These are phyloP conservation scores for Tripterygium wilfordii DNA, from an alignment of 177 flowering plant genomes.

Conservation along the genomic window DNA sequence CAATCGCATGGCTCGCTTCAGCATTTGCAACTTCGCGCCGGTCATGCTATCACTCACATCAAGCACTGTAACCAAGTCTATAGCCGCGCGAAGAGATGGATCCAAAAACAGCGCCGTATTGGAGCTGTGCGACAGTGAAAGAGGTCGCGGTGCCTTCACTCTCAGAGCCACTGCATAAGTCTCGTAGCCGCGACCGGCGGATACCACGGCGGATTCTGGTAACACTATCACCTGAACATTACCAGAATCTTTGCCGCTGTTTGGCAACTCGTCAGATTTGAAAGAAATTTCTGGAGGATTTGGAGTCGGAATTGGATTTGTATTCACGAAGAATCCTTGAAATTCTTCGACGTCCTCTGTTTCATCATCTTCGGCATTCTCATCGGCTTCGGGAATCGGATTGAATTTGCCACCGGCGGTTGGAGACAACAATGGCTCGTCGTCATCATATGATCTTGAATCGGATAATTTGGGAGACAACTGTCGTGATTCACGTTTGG, in stretches of 20 bases:
- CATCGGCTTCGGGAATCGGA: slow-evolving; percentile 66
- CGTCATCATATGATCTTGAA: slow-evolving; percentile 55
- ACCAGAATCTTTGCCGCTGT: slow-evolving; percentile 6
- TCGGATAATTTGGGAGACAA: not conserved
- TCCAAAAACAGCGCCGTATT: slow-evolving; percentile 12
- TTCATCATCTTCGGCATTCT: slow-evolving; percentile 25
- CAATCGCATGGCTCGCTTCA: slow-evolving; percentile 62
- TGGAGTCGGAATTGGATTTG: slow-evolving; percentile 19
- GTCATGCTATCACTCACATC: slow-evolving; percentile 64
- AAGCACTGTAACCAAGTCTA: slow-evolving; percentile 71
- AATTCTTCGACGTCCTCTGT: slow-evolving; percentile 44
- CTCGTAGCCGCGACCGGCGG: slow-evolving; percentile 28
- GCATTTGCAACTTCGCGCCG: slow-evolving; percentile 56
- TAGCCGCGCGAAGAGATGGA: slow-evolving; percentile 50
- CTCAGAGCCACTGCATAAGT: slow-evolving; percentile 49
- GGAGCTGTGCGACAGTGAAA: slow-evolving; percentile 12
- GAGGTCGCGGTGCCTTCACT: slow-evolving; percentile 58
- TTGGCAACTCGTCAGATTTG: slow-evolving; percentile 11
- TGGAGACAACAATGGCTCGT: slow-evolving; percentile 71
- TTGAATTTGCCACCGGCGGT: slow-evolving; percentile 32
- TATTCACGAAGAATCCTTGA: slow-evolving; percentile 52
- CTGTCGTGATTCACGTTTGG: slow-evolving; percentile 1
- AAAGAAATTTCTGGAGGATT: no score
- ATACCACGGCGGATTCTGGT: slow-evolving; percentile 49
- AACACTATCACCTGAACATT: slow-evolving; percentile 37